A percentile compares a stretch with the other conserved stretches of the same genome.
These are phyloP conservation scores for Entomortierella beljakovae DNA, from an alignment of 192 early-diverging fungal species.

Conservation along the genomic window DNA sequence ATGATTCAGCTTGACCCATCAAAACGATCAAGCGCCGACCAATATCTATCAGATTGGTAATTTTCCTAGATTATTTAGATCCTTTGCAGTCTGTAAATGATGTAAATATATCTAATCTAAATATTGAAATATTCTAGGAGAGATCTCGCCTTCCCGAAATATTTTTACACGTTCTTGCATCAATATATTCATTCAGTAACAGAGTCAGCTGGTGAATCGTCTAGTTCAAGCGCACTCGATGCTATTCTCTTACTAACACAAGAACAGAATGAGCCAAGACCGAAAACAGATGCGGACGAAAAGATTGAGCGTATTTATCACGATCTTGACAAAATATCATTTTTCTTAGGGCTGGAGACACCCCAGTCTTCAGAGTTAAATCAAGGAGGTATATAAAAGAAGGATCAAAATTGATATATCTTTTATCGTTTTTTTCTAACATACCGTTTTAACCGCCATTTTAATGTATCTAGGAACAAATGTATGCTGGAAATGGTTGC, in stretches of 20 bases:
- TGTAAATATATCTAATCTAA: neutral
- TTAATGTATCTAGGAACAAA: slow-evolving; percentile 9
- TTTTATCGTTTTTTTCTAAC: neutral
- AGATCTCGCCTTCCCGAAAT: slow-evolving; percentile 80
- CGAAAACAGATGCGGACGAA: slow-evolving; percentile 72
- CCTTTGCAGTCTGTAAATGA: too few species aligned
- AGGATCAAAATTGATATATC: neutral
- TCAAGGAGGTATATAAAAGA: neutral
- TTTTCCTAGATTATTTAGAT: neutral
- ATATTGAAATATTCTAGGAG: slow-evolving; percentile 57
- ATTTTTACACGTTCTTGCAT: slow-evolving; percentile 82
- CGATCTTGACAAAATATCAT: slow-evolving; percentile 79
- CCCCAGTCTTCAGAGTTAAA: neutral
- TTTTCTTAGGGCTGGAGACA: slow-evolving; percentile 59
- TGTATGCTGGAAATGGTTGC: neutral
- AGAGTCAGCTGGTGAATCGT: slow-evolving; percentile 58
- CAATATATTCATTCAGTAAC: slow-evolving; percentile 74
- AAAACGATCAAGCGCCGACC: slow-evolving; percentile 77
- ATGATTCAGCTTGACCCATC: slow-evolving; percentile 92
- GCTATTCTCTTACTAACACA: slow-evolving; percentile 20
- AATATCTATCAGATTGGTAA: slow-evolving; percentile 83
- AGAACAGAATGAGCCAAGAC: slow-evolving; percentile 10
- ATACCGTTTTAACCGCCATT: neutral
- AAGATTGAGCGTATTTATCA: slow-evolving; percentile 80
- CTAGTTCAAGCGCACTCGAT: slow-evolving; percentile 18